Evolutionary conservation across 345 rosid species (phyloP).

Genomic region (Eucalyptus microcorys): DNA sequence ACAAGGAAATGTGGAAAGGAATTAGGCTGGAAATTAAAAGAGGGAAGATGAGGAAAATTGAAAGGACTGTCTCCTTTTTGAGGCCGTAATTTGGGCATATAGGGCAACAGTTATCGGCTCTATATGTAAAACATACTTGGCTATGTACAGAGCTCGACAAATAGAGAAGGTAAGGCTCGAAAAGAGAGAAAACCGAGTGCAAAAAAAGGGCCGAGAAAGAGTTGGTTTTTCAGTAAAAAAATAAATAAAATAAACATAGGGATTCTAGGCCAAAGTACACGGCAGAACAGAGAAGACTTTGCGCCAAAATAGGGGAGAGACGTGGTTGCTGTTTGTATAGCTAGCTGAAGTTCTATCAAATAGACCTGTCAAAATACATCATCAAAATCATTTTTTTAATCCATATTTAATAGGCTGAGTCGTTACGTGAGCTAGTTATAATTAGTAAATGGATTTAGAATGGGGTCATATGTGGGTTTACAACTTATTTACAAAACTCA

Average conservation of each 20-base stretch:
- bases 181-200: neutral
- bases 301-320: neutral
- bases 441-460: too few species aligned
- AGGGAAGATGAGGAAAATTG: neutral
- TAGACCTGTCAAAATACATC: neutral
- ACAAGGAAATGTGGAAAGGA: neutral
- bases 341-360: neutral
- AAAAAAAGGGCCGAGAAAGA: neutral
- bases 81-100: neutral
- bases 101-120: neutral
- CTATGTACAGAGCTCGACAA: neutral
- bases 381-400: neutral
- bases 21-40: neutral
- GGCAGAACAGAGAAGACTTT: neutral
- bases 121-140: neutral
- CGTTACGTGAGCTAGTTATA: too few species aligned
- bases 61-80: neutral
- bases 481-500: too few species aligned
- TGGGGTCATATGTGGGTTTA: too few species aligned
- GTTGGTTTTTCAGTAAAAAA: neutral
- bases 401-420: fast-evolving
- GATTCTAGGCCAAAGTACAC: neutral
- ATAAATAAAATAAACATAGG: neutral
- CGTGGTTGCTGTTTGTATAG: neutral
- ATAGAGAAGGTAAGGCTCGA: neutral